Percentiles rank a stretch among this genome's conserved stretches.
Conservation (phyloP, 495 filamentous ascomycete genomes). For the Delitschia confertaspora region DNA sequence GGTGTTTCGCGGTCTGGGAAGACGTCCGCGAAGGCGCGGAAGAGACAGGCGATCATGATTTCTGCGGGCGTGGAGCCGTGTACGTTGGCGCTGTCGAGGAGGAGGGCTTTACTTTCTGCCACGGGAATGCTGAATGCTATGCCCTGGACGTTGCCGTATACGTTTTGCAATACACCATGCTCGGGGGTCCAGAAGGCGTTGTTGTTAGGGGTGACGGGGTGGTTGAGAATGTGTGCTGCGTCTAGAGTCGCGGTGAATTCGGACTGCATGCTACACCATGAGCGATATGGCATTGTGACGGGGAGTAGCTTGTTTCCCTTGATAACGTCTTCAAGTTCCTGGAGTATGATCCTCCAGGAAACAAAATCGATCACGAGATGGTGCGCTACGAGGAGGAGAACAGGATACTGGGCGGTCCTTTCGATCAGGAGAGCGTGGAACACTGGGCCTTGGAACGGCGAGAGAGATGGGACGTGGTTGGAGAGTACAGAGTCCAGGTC, state of each 20-base stretch:
- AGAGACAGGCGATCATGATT: slow-evolving; percentile 4
- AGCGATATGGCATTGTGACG: slow-evolving; percentile 2
- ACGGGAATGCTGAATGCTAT: not conserved
- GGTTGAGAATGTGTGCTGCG: not conserved
- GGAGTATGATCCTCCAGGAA: slow-evolving; percentile 6
- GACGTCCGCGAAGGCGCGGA: not conserved
- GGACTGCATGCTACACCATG: slow-evolving; percentile 4
- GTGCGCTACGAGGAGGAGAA: slow-evolving; percentile 2
- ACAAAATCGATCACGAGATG: slow-evolving; percentile 13
- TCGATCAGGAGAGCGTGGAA: no score
- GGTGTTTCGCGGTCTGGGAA: slow-evolving; percentile 3
- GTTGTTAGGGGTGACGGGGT: not conserved
- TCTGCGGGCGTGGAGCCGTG: slow-evolving; percentile 7
- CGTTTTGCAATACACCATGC: not conserved
- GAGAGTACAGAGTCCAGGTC: no score
- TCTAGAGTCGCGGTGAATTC: not conserved
- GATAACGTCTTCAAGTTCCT: not conserved
- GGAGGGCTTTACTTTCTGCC: slow-evolving; percentile 13
- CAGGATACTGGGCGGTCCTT: no score
- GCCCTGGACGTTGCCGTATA: not conserved
- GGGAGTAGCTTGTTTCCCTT: not conserved
- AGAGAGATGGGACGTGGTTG: no score
- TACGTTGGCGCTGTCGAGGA: not conserved
- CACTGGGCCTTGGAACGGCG: no score
- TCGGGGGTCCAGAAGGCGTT: slow-evolving; percentile 3